Percentiles rank a stretch among this genome's conserved stretches.
phyloP scores from a whole-genome alignment of 2,329 filamentous ascomycete species.

The Paecilomyces formosus region DNA sequence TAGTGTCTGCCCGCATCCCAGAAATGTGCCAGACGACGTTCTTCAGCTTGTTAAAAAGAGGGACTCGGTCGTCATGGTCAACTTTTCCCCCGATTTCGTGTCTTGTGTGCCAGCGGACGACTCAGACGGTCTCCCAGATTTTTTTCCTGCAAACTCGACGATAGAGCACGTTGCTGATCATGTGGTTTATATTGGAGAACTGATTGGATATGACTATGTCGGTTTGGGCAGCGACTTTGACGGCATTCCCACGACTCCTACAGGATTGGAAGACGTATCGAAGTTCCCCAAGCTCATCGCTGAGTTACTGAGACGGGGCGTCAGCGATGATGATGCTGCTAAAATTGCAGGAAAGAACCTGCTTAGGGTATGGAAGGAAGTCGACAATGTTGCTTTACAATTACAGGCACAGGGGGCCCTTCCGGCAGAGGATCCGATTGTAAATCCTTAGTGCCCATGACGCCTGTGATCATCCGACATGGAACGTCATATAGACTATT shows the following conservation, averaged over 20 bases:
- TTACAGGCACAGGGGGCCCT: constrained; percentile 52
- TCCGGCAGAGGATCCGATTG: constrained; percentile 37
- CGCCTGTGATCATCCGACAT: neutral
- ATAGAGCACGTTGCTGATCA: constrained; percentile 72
- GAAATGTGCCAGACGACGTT: constrained; percentile 83
- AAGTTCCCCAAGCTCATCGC: constrained; percentile 73
- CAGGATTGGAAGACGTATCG: constrained; percentile 75
- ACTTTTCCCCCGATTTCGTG: constrained; percentile 77
- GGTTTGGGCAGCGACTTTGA: constrained; percentile 89
- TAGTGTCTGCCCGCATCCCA: constrained; percentile 73
- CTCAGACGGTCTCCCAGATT: constrained; percentile 59
- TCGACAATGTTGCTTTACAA: constrained; percentile 61
- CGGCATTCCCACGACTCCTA: constrained; percentile 53
- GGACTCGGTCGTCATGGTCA: constrained; percentile 81
- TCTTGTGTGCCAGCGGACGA: constrained; percentile 59
- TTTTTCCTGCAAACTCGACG: constrained; percentile 62
- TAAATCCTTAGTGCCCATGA: constrained; percentile 4
- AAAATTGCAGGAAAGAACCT: constrained; percentile 77
- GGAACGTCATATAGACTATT: neutral
- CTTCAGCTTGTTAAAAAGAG: constrained; percentile 66
- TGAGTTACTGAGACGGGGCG: constrained; percentile 64
- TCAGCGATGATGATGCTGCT: constrained; percentile 64
- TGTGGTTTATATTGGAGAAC: constrained; percentile 70
- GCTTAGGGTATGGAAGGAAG: constrained; percentile 74
- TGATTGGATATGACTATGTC: constrained; percentile 81